A percentile compares a stretch with the other conserved stretches of the same genome.
Conservation (phyloP, 208 protist genomes). For the Phytomonas serpens region DNA sequence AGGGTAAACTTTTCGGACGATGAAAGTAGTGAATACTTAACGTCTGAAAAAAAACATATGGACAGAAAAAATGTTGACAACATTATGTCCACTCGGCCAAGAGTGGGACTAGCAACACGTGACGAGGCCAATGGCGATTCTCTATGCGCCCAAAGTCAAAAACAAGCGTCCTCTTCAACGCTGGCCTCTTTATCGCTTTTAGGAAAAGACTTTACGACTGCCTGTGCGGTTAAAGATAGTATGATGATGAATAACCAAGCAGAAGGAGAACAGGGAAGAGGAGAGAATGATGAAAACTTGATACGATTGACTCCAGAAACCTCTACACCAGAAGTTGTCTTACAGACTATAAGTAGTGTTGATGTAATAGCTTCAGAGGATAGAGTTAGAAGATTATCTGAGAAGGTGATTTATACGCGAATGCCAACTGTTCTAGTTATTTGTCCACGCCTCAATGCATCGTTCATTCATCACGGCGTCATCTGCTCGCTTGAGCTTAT, state of each 20-base stretch:
- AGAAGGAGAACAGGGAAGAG: background rate
- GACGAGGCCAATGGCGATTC: background rate
- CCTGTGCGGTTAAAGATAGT: background rate
- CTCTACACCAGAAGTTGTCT: background rate
- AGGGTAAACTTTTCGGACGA: conserved; percentile 44
- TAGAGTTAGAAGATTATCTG: background rate
- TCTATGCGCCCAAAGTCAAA: background rate
- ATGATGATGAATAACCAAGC: background rate
- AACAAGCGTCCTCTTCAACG: background rate
- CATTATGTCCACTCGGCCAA: background rate
- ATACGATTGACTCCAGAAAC: background rate
- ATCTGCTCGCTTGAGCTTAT: conserved; percentile 83
- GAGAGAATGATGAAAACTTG: background rate
- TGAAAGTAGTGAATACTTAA: conserved; percentile 8
- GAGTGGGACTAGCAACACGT: background rate
- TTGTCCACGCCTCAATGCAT: conserved; percentile 52
- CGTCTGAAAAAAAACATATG: background rate
- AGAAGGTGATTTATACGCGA: conserved; percentile 6
- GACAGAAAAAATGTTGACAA: background rate
- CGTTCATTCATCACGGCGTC: conserved; percentile 79
- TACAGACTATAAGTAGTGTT: background rate
- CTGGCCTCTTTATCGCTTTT: background rate
- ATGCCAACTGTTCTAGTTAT: conserved; percentile 83
- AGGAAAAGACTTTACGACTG: background rate
- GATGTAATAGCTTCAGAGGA: background rate